Conservation (phyloP, 768 basidiomycete species). For the Mycena pura region DNA sequence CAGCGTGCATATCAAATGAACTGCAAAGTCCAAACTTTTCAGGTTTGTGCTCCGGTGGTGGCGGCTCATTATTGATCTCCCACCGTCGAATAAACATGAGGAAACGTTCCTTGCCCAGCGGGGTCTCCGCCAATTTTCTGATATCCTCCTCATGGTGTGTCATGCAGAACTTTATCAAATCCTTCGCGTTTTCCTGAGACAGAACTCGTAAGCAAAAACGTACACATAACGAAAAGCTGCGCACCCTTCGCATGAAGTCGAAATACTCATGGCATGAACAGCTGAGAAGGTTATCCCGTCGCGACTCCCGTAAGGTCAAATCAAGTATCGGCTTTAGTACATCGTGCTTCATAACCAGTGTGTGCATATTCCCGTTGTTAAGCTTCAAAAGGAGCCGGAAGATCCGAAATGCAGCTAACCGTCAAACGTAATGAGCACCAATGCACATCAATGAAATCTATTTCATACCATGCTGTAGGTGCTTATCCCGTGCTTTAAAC, state of each 20-base stretch:
- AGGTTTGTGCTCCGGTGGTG: constrained; percentile 56
- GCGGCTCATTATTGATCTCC: constrained; percentile 92
- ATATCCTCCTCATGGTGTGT: constrained; percentile 72
- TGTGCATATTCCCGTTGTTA: constrained; percentile 77
- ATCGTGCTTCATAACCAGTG: constrained; percentile 84
- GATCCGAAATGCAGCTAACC: constrained; percentile 87
- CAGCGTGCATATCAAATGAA: constrained; percentile 11
- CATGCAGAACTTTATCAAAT: constrained; percentile 85
- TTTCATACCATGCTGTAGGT: constrained; percentile 85
- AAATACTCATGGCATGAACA: constrained; percentile 97
- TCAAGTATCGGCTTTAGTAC: constrained; percentile 84
- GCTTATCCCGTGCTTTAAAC: constrained; percentile 86
- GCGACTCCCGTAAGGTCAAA: constrained; percentile 81
- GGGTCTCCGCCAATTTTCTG: constrained; percentile 64
- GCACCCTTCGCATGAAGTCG: constrained; percentile 86
- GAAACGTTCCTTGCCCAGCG: constrained; percentile 72
- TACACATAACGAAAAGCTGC: constrained; percentile 27
- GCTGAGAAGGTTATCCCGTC: constrained; percentile 89
- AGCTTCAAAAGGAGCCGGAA: constrained; percentile 86
- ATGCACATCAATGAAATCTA: neutral
- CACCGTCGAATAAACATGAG: constrained; percentile 76
- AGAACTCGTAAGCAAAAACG: neutral
- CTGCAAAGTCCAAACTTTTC: constrained; percentile 52
- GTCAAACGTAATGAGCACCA: constrained; percentile 20
- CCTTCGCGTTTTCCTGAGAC: constrained; percentile 84